Evolutionary conservation across 345 rosid genomes (phyloP), one percentile per base, ranked within the genome.

Genomic region (Combretum micranthum): DNA sequence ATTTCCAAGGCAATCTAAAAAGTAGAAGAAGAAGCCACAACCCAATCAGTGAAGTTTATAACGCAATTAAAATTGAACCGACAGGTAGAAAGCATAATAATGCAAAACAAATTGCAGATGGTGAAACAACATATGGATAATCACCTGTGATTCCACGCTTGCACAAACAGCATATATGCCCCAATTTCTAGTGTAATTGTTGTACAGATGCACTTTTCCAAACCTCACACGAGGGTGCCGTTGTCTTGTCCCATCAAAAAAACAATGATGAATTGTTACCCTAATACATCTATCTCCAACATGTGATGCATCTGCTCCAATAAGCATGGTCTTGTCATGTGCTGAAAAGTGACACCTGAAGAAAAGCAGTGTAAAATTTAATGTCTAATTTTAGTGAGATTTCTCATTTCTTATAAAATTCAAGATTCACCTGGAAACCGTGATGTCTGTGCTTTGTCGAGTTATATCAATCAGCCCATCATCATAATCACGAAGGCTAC

Each of bases 391-490:
- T 15, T 37, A 51, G 16, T 42, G 21, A 32, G 3, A 32, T 7
- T 25, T 4, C 26, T 56, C 47, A 49, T 22, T 44, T 48, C 10
- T 4, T 20, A 6, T 18, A 20, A 32, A 55, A 22, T 9, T 50
- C 48, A 37, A 45, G 53, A 53, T 47, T 55, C 69, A 82, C 97
- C 99, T 85, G 1, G 99, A 94, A 65, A 94, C 58, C 25, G 96
- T 90, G 58, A 87, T 81, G 53, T 94, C 90, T 2, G 99, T 94
- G 79, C 97, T 94, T 69, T 75, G 88, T 64, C 96, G 74, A 21
- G 96, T 94, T 72, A 94, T 84, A 74, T 94, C 99, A 55, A 94
- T 94, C 64, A 94, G 72, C 21, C 96, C 99, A 64, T 94, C 99
- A 45, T 85, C 72, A 59, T 76, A 94, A 75, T 87, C 85, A 62